These are phyloP conservation scores for Boletus edulis DNA, from an alignment of 768 basidiomycete species.

Conservation along the genomic window DNA sequence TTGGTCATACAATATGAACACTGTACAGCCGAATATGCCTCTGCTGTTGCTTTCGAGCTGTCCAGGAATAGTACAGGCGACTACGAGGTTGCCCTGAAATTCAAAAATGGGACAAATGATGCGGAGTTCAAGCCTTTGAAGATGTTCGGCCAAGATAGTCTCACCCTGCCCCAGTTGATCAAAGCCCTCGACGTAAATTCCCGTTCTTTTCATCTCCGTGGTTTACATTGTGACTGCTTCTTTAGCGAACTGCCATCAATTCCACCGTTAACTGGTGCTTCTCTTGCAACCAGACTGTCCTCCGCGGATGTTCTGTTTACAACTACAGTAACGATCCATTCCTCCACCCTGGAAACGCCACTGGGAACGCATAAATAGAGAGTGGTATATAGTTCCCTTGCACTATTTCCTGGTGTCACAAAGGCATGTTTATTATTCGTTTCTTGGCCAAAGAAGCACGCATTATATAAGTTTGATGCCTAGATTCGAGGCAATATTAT, in stretches of 20 bases:
- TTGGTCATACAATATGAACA: background rate
- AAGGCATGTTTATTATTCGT: too few species aligned
- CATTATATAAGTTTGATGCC: too few species aligned
- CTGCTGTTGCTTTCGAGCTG: slow-evolving; percentile 73
- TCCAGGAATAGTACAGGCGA: slow-evolving; percentile 61
- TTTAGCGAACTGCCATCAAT: slow-evolving; percentile 29
- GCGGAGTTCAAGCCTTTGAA: slow-evolving; percentile 57
- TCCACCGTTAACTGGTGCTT: slow-evolving; percentile 34
- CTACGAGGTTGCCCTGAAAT: slow-evolving; percentile 71
- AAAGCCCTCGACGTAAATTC: slow-evolving; percentile 16
- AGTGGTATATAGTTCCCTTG: background rate
- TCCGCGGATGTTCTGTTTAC: slow-evolving; percentile 31
- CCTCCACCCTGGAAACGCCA: slow-evolving; percentile 11
- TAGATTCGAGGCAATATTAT: too few species aligned
- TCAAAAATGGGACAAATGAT: slow-evolving; percentile 71
- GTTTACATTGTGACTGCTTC: background rate
- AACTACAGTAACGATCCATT: slow-evolving; percentile 30
- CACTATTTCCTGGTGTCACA: too few species aligned
- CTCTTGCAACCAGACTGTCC: slow-evolving; percentile 33
- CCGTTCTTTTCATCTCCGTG: background rate
- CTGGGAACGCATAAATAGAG: background rate
- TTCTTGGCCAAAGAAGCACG: too few species aligned
- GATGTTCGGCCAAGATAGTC: slow-evolving; percentile 52
- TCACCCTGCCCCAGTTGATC: slow-evolving; percentile 20
- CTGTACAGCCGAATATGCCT: slow-evolving; percentile 63